These are phyloP conservation scores for Picochlorum sp. DNA, from an alignment of 139 green algal genomes.

Conservation along the genomic window DNA sequence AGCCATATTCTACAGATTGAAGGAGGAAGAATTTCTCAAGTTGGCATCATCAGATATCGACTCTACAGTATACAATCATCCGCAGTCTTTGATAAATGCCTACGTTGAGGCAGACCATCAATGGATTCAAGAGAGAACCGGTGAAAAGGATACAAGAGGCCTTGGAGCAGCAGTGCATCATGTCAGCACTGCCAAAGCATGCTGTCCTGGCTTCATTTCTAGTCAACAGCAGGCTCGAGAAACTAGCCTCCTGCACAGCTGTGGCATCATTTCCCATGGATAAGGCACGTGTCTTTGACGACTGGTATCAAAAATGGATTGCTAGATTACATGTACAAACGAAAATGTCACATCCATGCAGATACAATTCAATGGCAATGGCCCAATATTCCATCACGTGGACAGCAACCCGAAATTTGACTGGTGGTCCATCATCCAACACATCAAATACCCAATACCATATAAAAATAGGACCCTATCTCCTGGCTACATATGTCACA, in stretches of 20 bases:
- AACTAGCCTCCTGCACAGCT: neutral
- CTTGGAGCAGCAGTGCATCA: neutral
- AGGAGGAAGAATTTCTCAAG: no score
- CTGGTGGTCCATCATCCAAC: constrained; percentile 5
- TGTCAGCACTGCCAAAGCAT: neutral
- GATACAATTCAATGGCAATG: constrained; percentile 3
- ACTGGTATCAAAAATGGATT: no score
- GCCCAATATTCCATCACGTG: neutral
- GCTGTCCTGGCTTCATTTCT: neutral
- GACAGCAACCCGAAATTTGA: neutral
- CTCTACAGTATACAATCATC: no score
- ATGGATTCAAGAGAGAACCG: no score
- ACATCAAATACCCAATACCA: neutral
- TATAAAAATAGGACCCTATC: neutral
- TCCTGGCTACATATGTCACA: no score
- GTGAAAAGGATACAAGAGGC: neutral
- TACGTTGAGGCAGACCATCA: no score
- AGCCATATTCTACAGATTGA: no score
- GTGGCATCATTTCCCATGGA: constrained; percentile 2
- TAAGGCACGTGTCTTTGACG: neutral
- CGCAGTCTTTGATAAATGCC: no score
- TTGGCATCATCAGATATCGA: no score
- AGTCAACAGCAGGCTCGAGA: neutral
- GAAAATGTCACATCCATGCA: neutral
- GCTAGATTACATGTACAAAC: neutral